These are phyloP conservation scores for Cicer judaicum DNA, from an alignment of 306 rosid genomes.

Conservation along the genomic window DNA sequence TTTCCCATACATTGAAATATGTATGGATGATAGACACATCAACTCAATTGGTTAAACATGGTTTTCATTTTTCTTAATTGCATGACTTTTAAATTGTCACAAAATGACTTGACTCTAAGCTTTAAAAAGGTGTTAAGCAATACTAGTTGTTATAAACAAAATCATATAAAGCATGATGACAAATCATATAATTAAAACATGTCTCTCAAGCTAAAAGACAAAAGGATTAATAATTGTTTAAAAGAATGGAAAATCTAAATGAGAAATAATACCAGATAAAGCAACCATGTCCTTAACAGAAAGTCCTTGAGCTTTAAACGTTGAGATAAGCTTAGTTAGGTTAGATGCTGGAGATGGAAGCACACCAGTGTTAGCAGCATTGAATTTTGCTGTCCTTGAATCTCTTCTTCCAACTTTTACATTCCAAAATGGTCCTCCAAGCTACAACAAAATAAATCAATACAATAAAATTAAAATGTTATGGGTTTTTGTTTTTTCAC, in stretches of 20 bases:
- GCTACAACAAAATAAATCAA: constrained; percentile 41
- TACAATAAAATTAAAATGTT: not conserved
- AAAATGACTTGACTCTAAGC: constrained; percentile 5
- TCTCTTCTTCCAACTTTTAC: constrained; percentile 91
- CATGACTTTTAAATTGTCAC: not conserved
- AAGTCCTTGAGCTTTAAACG: constrained; percentile 62
- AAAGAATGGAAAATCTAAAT: constrained; percentile 12
- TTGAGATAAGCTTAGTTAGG: constrained; percentile 53
- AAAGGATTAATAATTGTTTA: constrained; percentile 1
- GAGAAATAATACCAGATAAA: constrained; percentile 67
- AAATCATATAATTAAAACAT: not conserved
- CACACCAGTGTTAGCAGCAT: constrained; percentile 63
- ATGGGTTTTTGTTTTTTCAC: not conserved
- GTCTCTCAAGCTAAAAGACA: constrained; percentile 24
- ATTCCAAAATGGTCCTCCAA: constrained; percentile 85
- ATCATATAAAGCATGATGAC: too few species aligned
- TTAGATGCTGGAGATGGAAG: constrained; percentile 65
- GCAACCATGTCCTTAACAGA: constrained; percentile 76
- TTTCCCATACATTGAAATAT: not conserved
- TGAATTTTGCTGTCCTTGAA: constrained; percentile 65
- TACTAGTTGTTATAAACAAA: not conserved
- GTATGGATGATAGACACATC: not conserved
- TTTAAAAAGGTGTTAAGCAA: not conserved
- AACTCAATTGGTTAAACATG: constrained; percentile 11
- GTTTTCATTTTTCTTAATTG: constrained; percentile 11